Base-by-base conservation (phyloP, 371 early-diverging fungal species). In the Saksenaea vasiformis region DNA sequence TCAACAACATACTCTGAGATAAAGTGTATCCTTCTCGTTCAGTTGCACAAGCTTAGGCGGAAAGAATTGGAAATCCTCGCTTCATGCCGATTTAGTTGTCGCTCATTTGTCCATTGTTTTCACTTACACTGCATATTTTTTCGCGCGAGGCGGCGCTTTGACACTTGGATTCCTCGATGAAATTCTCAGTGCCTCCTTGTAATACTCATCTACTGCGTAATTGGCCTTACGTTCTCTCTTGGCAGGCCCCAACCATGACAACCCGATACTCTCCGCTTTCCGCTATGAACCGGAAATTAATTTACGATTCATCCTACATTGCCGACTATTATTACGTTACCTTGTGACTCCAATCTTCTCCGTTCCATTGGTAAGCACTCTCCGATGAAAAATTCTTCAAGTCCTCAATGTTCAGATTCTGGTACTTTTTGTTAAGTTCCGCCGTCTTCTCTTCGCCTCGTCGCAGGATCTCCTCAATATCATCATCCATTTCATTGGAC, bases 331-430 rank as follows among this genome's bases (percentile, higher is more conserved):
- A n/a, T n/a, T n/a, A n/a, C n/a, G n/a, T 15, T 60, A 72, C 74
- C 62, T 84, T 82, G 62, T 78, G 72, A 60, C 91, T 83, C 85
- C 92, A 95, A 78, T 97, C 95, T 66, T 98, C 92, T 14, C 99
- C 99, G 62, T 97, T 95, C 96, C 96, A 98, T 66, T 95, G 89
- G 73, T 95, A 96, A 10, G 91, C 90, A 56, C 82, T 79, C 60
- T 92, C 92, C 35, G 84, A 79, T 19, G 88, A 87, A 71, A 94
- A 94, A 54, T 90, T 91, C 60, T 90, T 90, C 44, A 96, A 77
- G 64, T 97, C 98, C 31, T 94, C 94, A 22, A 97, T 80, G 31
- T 93, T 93, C 72, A 93, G 86, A 58, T 90, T 88, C 43, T 88
- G 85, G 67, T 95, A 95, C 74, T 95, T 95, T 62, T 77, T 68